Evolutionary conservation across 169 alveolate species (phyloP).

Genomic region (Babesia divergens): DNA sequence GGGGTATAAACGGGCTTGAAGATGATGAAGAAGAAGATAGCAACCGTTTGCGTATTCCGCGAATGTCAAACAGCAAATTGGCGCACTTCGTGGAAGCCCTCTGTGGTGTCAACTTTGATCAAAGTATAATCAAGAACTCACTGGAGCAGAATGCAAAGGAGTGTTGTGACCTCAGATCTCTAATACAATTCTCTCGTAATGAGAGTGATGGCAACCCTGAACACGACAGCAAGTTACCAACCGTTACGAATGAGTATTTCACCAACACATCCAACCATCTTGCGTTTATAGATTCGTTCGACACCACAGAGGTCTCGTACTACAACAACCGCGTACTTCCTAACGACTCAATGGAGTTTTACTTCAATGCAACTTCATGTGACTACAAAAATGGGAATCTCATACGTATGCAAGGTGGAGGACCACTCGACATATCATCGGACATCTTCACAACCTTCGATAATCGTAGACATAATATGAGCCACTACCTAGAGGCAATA

Average conservation of each 20-base stretch:
- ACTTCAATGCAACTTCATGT: not conserved
- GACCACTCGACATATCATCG: constrained; percentile 21
- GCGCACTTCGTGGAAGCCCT: constrained; percentile 27
- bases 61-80: constrained; percentile 26
- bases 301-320: constrained; percentile 22
- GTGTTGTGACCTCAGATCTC: constrained; percentile 33
- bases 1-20: not conserved
- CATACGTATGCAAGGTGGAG: constrained; percentile 36
- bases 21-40: constrained; percentile 7
- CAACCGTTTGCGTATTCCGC: not conserved
- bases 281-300: not conserved
- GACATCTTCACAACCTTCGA: constrained; percentile 18
- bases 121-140: constrained; percentile 6
- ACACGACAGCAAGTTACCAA: not conserved
- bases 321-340: constrained; percentile 29
- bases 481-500: constrained; percentile 28
- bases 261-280: constrained; percentile 17
- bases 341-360: constrained; percentile 11
- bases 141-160: constrained; percentile 23
- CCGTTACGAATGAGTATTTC: constrained; percentile 4
- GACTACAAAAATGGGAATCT: constrained; percentile 18
- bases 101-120: constrained; percentile 29
- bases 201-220: not conserved
- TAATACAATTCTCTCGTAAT: constrained; percentile 8
- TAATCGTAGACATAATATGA: constrained; percentile 25